Evolutionary conservation across 2,329 filamentous ascomycete species (phyloP), one percentile per base, ranked within the genome.

Genomic region (Triangularia setosa): DNA sequence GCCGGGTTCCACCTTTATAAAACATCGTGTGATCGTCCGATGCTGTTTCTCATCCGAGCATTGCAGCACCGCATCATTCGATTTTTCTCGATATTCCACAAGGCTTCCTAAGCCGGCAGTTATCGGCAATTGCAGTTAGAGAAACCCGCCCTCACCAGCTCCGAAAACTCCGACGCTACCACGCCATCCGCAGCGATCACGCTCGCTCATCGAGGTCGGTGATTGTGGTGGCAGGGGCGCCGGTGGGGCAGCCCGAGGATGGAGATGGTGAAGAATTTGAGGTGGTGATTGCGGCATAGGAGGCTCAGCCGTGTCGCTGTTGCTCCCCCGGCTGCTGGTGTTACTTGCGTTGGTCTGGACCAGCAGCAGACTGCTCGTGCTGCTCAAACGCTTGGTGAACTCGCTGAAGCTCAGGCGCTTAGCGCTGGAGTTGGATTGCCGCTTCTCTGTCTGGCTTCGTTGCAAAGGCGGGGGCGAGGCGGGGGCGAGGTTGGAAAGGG

Each of bases 391-490:
- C 72, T 84, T 85, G 56, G 84, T 83, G 67, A 87, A 85, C 61
- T 89, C 86, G 69, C 80, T 83, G 68, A 88, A 86, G 76, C 83
- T 87, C 62, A 86, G 79, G 65, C 84, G 80, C 76, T 87, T 87
- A 56, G 77, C 76, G 72, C 82, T 86, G 11, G 81, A 83, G 48
- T 77, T 77, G 27, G 85, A 87, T 57, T 79, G 77, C 30, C 83
- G 81, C 68, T 84, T 83, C 61, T 84, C 81, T 21, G 65, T 63
- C n/a, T 61, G 48, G 65, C 63, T 65, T 30, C 69, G 72, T 21
- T 72, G 72, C 27, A 71, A 44, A 33, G 69, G 67, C 2, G 69
- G 65, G 4, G 66, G 61, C 21, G 69, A 48, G 14, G 64, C 65
- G 53, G 69, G 57, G 52, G 66, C 60, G 56, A 58, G 24, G 57